Evolutionary conservation across 2,329 filamentous ascomycete species (phyloP), one percentile per base, ranked within the genome.

Genomic region (Aspergillus nomiae): DNA sequence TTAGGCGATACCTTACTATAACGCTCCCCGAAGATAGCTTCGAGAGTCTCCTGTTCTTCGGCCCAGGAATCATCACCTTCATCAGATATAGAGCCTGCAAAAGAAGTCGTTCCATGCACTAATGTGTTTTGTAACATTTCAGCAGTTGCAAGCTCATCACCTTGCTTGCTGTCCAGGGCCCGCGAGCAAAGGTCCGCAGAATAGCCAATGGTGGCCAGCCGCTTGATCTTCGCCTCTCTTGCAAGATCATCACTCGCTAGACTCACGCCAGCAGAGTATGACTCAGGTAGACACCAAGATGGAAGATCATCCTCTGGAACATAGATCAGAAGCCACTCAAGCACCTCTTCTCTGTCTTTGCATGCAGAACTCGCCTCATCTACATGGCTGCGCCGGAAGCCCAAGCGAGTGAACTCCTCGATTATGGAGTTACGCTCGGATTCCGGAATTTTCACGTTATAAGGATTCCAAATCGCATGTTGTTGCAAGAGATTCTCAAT

Each of bases 251-350:
- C 90, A 57, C 91, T 91, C 1, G 89, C 94, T 67, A 99, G 89
- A 51, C 90, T 92, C 30, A 98, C 89, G 26, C 95, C 95, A 32
- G 94, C 94, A 12, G 91, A 89, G 76, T 99, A 99, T 65, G 89
- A 91, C 78, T 96, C 94, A 0, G 95, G 95, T 48, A 99, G 81
- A 70, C 92, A 92, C 93, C 94, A 98, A 8, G 86, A 83, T 1
- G 95, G 95, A n/a, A 98, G 81, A 72, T 98, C 95, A 74, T 99
- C 95, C 74, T 99, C 95, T 1, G 95, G 95, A 2, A 99, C 93
- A 77, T 99, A 94, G 58, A 98, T 94, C 56, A 99, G 85, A 19
- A 99, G 85, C 95, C 95, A 99, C 76, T 98, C 94, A 2, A 99
- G 84, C 19, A 92, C 90, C 78, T 99, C 95, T 75, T 97, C 94